phyloP scores from a whole-genome alignment of 1,139 yeast genomes.

The Geotrichum klebahnii region DNA sequence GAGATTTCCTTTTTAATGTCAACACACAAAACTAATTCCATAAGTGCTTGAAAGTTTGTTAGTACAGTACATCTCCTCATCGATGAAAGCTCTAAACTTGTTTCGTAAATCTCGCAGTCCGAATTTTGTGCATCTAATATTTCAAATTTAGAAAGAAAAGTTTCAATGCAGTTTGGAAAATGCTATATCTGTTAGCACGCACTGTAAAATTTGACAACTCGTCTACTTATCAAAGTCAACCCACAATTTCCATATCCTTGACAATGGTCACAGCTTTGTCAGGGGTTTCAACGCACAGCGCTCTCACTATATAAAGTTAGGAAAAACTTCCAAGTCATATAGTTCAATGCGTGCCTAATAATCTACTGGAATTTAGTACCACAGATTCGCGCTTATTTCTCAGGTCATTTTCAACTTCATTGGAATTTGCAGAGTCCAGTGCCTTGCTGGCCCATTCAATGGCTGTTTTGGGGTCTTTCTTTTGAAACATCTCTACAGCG shows the following conservation, averaged over 20 bases:
- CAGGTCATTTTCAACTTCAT: background rate
- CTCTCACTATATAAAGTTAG: constrained; percentile 15
- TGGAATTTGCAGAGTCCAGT: constrained; percentile 12
- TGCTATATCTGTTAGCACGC: constrained; percentile 14
- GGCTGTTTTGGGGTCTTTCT: background rate
- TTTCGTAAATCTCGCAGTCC: constrained; percentile 16
- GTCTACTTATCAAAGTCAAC: too few relatives aligned
- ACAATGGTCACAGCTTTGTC: constrained; percentile 21
- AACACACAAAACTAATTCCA: constrained; percentile 22
- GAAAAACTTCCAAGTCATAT: background rate
- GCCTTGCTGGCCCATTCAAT: constrained; percentile 19
- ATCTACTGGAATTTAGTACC: constrained; percentile 16
- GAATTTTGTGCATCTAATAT: constrained; percentile 20
- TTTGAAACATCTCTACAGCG: constrained; percentile 20
- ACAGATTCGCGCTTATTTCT: constrained; percentile 7
- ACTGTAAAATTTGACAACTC: background rate
- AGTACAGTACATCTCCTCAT: background rate
- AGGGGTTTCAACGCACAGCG: constrained; percentile 20
- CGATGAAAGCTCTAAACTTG: constrained; percentile 6
- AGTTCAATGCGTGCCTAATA: constrained; percentile 10
- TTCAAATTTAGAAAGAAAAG: constrained; percentile 22
- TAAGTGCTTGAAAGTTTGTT: constrained; percentile 15
- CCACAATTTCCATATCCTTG: constrained; percentile 21
- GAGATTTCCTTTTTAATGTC: constrained; percentile 19
- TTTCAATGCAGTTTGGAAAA: constrained; percentile 21